Conservation (phyloP, 257 asterid species). For the Parsonsia alboflavescens region DNA sequence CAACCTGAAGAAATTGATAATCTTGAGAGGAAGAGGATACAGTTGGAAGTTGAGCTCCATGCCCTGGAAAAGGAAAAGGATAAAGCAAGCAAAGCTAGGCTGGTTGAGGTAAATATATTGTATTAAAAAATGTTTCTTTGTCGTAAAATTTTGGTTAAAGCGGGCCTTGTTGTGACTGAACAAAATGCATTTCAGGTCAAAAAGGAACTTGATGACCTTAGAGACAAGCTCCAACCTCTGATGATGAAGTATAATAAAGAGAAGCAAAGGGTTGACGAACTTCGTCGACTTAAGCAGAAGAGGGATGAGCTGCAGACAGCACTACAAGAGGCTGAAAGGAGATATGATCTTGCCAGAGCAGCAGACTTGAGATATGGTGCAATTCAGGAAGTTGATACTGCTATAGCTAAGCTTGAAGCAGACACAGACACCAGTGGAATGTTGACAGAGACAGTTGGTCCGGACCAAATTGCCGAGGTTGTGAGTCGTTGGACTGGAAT, state of each 20-base stretch:
- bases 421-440: constrained; percentile 44
- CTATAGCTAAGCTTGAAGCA: constrained; percentile 61
- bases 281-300: constrained; percentile 59
- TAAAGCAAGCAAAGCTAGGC: constrained; percentile 38
- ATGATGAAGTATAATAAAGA: constrained; percentile 78
- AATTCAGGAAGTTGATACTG: constrained; percentile 75
- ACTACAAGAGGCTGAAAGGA: constrained; percentile 84
- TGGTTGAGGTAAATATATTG: constrained; percentile 28
- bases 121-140: no score
- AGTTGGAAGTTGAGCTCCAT: constrained; percentile 28
- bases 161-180: neutral
- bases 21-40: constrained; percentile 33
- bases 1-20: constrained; percentile 38
- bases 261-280: constrained; percentile 77
- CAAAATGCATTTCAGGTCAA: constrained; percentile 35
- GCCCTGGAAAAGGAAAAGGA: constrained; percentile 40
- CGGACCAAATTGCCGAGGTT: constrained; percentile 86
- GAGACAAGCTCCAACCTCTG: constrained; percentile 85
- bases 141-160: neutral
- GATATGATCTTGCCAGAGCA: constrained; percentile 88
- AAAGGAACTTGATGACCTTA: constrained; percentile 82
- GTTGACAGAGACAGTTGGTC: constrained; percentile 88
- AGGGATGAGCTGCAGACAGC: constrained; percentile 69
- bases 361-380: constrained; percentile 89
- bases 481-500: constrained; percentile 94